Base-by-base conservation (phyloP, 2,329 filamentous ascomycete species). In the Alternaria gansuensis region DNA sequence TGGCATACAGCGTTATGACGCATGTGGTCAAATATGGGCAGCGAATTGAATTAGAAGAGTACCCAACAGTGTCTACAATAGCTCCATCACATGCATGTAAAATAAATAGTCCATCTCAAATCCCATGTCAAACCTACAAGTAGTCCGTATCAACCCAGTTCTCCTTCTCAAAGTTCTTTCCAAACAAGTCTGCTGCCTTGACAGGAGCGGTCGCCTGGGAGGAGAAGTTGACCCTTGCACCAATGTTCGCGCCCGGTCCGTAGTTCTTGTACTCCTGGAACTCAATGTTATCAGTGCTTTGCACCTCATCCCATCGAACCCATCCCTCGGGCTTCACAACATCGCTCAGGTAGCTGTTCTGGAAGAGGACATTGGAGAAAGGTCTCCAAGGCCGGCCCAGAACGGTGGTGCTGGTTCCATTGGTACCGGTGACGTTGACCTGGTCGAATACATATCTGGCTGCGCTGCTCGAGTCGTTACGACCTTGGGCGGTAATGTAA, bases 251-350 rank as follows among this genome's bases (percentile, higher is more conserved):
- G 33, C 65, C 65, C 28, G 67, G 62, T 0, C 67, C 65, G 5
- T 54, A 45, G 29, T 69, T 69, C 46, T 65, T 59, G 31, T 62
- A 69, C 21, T 69, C 67, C 17, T 57, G 37, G 7, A 62, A 69
- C 6, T 50, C 57, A 9, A 69, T 36, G 11, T 67, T 59, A 1
- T 65, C 60, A 0, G 61, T 9, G 23, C 60, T 61, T 49, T 69
- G 67, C 17, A 62, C 54, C 14, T 41, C 23, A 36, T 69, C 65
- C 67, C 67, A 69, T 8, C 29, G 73, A 73, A 5, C 69, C 86
- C 87, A 88, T 0, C 86, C 87, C 0, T 81, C 82, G 0, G 79
- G 60, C 66, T 87, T 85, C 64, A 89, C 81, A n/a, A 88, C 83
- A 28, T 77, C 71, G 5, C 78, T 79, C 71, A 89, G 75, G 24